Percentiles rank a stretch among this genome's conserved stretches.
Conservation (phyloP, 495 filamentous ascomycete species). For the Tuber magnatum region DNA sequence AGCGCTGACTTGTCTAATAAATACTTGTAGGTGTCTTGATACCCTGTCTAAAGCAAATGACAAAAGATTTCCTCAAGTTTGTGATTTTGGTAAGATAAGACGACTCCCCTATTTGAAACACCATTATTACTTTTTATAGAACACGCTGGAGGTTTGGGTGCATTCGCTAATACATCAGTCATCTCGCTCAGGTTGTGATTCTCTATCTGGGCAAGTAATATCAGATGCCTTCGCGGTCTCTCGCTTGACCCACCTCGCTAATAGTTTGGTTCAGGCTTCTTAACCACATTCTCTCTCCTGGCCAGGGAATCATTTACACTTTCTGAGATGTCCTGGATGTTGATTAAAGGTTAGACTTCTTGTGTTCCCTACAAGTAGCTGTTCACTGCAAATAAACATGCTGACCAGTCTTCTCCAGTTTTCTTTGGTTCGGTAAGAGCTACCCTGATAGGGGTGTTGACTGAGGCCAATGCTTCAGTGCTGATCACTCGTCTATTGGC, state of each 20-base stretch:
- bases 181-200: constrained; percentile 51
- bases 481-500: constrained; percentile 37
- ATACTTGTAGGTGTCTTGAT: constrained; percentile 48
- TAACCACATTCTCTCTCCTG: constrained; percentile 85
- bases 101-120: constrained; percentile 12
- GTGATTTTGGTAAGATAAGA: constrained; percentile 56
- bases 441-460: constrained; percentile 41
- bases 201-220: constrained; percentile 58
- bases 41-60: constrained; percentile 87
- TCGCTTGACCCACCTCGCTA: constrained; percentile 36
- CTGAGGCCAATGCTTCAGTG: constrained; percentile 39
- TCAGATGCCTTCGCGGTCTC: constrained; percentile 6
- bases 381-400: constrained; percentile 29
- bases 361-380: constrained; percentile 36
- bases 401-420: constrained; percentile 30
- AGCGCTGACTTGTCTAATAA: background rate
- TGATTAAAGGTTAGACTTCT: constrained; percentile 66
- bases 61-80: constrained; percentile 87
- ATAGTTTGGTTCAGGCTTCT: constrained; percentile 56
- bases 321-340: constrained; percentile 72
- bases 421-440: constrained; percentile 54
- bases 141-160: constrained; percentile 8
- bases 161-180: constrained; percentile 12
- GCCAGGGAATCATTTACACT: constrained; percentile 68
- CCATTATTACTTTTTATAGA: constrained; percentile 11